Base-by-base conservation (phyloP, 2,329 filamentous ascomycete species). In the Hypoxylon sp. region DNA sequence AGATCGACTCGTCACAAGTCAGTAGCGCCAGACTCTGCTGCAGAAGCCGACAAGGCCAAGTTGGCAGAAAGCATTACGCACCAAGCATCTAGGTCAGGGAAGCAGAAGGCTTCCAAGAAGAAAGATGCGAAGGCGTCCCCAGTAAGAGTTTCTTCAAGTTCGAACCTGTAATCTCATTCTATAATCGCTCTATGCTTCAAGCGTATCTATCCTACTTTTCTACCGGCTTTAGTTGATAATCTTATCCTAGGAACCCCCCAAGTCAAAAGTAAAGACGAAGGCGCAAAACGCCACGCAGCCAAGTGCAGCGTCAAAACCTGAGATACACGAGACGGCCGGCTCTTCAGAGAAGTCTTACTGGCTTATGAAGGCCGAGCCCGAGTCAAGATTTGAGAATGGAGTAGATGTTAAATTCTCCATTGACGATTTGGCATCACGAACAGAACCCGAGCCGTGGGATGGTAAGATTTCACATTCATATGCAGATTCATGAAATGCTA, bases 361-460 rank as follows among this genome's bases (percentile, higher is more conserved):
- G 92, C 85, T 96, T 32, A 87, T 96, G 86, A 96, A 95, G 81
- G 92, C 93, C 0, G 92, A 99, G 80, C 95, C 96, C 0, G 92
- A 97, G 74, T 89, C 93, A 3, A 91, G 96, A 5, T 82, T 94
- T 14, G 93, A 97, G 78, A 95, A 94, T 60, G 95, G 94, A 0
- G 84, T 92, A 55, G 94, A 98, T 77, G 93, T 98, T 49, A 91
- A 89, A 72, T 99, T 98, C 81, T 97, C 94, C 0, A 98, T 99
- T 75, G 94, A 98, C 75, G 94, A 98, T 77, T 82, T 99, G 36
- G 86, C 87, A 13, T 86, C 88, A 0, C 91, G 89, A 75, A 89
- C 84, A 0, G 86, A 88, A 74, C 93, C 95, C 1, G 95, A 98
- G 76, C 90, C 93, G 0, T 99, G 96, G 96, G 92, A 97, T 80